Evolutionary conservation across 2,329 filamentous ascomycete species (phyloP).

Genomic region (Penicillium hesseltinei): DNA sequence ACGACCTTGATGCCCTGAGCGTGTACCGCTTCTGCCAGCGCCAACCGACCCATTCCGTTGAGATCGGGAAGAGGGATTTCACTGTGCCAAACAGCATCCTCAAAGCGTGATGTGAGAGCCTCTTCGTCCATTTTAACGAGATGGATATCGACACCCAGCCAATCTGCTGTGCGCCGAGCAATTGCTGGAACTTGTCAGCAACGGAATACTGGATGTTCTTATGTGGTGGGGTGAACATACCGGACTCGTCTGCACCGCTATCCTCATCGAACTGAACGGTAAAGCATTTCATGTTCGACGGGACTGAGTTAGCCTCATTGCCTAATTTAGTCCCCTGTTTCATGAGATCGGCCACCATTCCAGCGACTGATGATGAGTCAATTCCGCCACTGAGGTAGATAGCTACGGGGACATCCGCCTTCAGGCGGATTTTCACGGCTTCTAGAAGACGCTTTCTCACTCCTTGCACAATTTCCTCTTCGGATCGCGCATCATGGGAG

Average conservation of each 20-base stretch:
- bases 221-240: conserved; percentile 19
- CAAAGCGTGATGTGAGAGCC: conserved; percentile 44
- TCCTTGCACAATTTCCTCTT: conserved; percentile 52
- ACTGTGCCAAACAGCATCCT: conserved; percentile 47
- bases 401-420: conserved; percentile 58
- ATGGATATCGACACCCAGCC: conserved; percentile 48
- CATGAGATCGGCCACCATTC: conserved; percentile 56
- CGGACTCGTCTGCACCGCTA: conserved; percentile 52
- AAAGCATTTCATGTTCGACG: conserved; percentile 47
- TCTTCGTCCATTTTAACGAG: conserved; percentile 36
- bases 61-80: conserved; percentile 52
- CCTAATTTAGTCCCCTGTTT: conserved; percentile 42
- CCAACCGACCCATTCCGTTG: conserved; percentile 53
- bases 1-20: conserved; percentile 54
- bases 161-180: conserved; percentile 50
- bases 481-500: conserved; percentile 43
- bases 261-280: conserved; percentile 54
- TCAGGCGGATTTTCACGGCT: conserved; percentile 52
- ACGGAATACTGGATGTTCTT: neutral
- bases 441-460: conserved; percentile 53
- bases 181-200: conserved; percentile 30
- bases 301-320: conserved; percentile 45
- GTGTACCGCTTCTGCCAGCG: conserved; percentile 41
- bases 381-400: conserved; percentile 59
- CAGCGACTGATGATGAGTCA: conserved; percentile 57